Percentiles rank a stretch among this genome's conserved stretches.
phyloP scores from a whole-genome alignment of 1,139 yeast genomes.

The Nakaseomyces delphensis region DNA sequence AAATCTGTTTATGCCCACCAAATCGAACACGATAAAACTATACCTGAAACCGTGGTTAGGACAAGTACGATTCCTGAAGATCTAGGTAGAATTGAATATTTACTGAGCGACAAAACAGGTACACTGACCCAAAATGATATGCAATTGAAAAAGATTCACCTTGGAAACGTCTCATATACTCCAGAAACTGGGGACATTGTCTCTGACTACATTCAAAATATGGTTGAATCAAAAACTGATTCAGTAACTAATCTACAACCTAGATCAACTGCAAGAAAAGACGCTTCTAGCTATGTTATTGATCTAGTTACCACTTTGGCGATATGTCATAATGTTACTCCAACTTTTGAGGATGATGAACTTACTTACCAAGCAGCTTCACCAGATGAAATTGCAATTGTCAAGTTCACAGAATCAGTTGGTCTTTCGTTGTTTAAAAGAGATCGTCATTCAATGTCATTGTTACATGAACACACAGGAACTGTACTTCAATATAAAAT shows the following conservation, averaged over 20 bases:
- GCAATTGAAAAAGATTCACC: constrained; percentile 88
- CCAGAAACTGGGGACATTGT: constrained; percentile 90
- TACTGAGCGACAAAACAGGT: constrained; percentile 92
- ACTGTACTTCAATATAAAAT: constrained; percentile 53
- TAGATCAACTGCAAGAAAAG: constrained; percentile 45
- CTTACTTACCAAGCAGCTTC: constrained; percentile 93
- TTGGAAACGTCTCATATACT: constrained; percentile 88
- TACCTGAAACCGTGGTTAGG: constrained; percentile 83
- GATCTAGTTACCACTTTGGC: constrained; percentile 78
- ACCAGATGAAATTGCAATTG: constrained; percentile 97
- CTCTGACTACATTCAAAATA: constrained; percentile 48
- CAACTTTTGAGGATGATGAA: constrained; percentile 59
- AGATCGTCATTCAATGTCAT: constrained; percentile 66
- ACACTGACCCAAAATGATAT: constrained; percentile 96
- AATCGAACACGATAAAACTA: constrained; percentile 76
- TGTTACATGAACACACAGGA: constrained; percentile 56
- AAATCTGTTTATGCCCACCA: constrained; percentile 94
- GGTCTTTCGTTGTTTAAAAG: constrained; percentile 74
- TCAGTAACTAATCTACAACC: constrained; percentile 19
- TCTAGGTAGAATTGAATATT: constrained; percentile 87
- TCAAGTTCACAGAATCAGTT: constrained; percentile 77
- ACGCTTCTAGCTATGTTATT: constrained; percentile 64
- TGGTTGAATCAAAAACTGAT: constrained; percentile 12
- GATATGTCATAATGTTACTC: constrained; percentile 92
- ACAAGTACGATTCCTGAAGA: constrained; percentile 98